A percentile compares a stretch with the other conserved stretches of the same genome.
phyloP scores from a whole-genome alignment of 371 early-diverging fungal species.

The Mortierella sp. region DNA sequence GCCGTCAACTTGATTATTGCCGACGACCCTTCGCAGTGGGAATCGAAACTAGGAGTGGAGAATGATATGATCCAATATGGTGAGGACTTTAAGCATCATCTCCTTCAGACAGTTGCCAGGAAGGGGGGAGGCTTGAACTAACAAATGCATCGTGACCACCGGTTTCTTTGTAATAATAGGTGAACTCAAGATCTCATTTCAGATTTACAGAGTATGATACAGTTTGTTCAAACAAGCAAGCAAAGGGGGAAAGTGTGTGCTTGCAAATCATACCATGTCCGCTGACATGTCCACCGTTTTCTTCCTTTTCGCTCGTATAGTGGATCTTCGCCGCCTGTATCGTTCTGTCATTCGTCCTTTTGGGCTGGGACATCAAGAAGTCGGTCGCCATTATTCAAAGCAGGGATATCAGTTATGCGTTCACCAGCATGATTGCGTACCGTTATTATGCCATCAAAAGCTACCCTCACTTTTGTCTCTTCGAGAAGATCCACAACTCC shows the following conservation, averaged over 20 bases:
- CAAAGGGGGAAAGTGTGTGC: too few species aligned
- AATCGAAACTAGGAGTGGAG: slow-evolving; percentile 10
- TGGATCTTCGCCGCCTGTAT: slow-evolving; percentile 81
- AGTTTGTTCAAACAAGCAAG: too few species aligned
- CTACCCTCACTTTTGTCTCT: slow-evolving; percentile 86
- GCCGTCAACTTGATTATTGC: slow-evolving; percentile 46
- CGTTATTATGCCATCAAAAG: slow-evolving; percentile 67
- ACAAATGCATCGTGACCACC: too few species aligned
- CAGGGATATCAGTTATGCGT: slow-evolving; percentile 82
- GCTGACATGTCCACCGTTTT: slow-evolving; percentile 3
- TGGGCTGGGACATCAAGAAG: slow-evolving; percentile 80
- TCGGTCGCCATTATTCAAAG: slow-evolving; percentile 69
- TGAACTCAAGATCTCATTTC: slow-evolving; percentile 27
- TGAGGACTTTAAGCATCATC: too few species aligned
- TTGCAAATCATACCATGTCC: not conserved
- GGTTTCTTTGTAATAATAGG: not conserved
- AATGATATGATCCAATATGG: slow-evolving; percentile 19
- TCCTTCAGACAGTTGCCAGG: not conserved
- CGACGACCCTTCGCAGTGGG: slow-evolving; percentile 27
- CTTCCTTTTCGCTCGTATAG: slow-evolving; percentile 1
- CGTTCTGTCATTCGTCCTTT: slow-evolving; percentile 73
- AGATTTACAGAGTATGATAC: slow-evolving; percentile 32
- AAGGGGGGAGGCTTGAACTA: too few species aligned
- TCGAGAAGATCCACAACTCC: slow-evolving; percentile 74
- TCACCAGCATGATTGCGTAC: slow-evolving; percentile 80